Base-by-base conservation (phyloP, 805 yeast species). In the Priceomyces fermenticarens region DNA sequence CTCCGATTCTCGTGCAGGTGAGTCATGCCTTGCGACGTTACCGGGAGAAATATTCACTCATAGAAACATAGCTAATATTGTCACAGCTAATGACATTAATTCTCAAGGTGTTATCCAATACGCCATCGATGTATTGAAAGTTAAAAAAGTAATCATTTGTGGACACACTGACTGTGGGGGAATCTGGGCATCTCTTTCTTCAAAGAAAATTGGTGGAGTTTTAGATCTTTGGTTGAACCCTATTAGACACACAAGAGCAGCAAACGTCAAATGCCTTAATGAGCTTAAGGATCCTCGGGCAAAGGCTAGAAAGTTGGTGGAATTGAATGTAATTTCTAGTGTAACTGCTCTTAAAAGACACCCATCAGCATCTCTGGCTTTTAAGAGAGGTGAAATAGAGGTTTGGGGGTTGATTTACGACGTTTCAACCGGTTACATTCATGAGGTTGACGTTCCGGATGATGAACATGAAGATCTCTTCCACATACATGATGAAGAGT, bases 131-230 rank as follows among this genome's bases (percentile, higher is more conserved):
- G 88, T 83, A 10, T 72, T 90, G 45, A 84, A 85, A 55, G 95
- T 91, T 30, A 75, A 73, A 49, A 88, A 86, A 57, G 80, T 90
- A 39, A 75, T 90, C 41, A 85, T 90, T 4, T 87, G 96, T 64
- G 98, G 97, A 3, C 98, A 90, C 65, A 85, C 93, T 26, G 95
- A 88, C 62, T 90, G 98, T 72, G 97, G 96, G 37, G 97, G 97
- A 25, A 80, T 88, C 38, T 80, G 86, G 80, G 88, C 95, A 15
- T 80, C 89, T 7, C 65, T 90, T 36, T 73, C 82, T 2, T 71
- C 78, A 43, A 77, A 80, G 52, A 75, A 75, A 50, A 70, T 82
- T 27, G 89, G 89, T 27, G 81, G 84, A 23, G 78, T 77, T 9
- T 66, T 90, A 50, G 88, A 83, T 53, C 80, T 80, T 38, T 85